Evolutionary conservation across 2,329 filamentous ascomycete genomes (phyloP), one percentile per base, ranked within the genome.

Genomic region (Colletotrichum tamarilloi): DNA sequence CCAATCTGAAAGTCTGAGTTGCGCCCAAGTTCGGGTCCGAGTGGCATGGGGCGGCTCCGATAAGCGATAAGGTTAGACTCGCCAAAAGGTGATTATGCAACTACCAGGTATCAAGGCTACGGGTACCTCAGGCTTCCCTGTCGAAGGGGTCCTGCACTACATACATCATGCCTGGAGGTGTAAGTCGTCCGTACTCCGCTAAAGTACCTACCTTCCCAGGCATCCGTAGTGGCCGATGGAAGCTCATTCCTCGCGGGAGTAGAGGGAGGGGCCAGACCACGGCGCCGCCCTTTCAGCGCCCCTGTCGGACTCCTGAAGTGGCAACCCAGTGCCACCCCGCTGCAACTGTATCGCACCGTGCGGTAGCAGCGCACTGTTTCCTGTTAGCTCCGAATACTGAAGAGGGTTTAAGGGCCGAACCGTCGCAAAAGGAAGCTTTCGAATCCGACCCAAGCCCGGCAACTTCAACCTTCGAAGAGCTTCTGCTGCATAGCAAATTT

Each of bases 401-500:
- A 6, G 67, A 71, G 71, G 71, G 67, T 69, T 68, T 71, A 65
- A 71, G 71, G 67, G 60, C 71, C 71, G 71, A 71, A 72, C 67
- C 71, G 60, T 73, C 60, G 67, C 56, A 35, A 66, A 68, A 42
- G 67, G 24, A 71, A 73, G 67, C 71, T 71, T 68, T 68, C 67
- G 28, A 64, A 26, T 70, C 35, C 53, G 67, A 65, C 66, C 57
- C 49, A 55, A 67, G 60, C 56, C 71, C 49, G 55, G 62, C 60
- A 60, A 70, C 69, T 59, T 68, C 69, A 70, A 56, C 67, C 56
- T 73, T 73, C 71, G 67, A 73, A 56, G 60, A 70, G 71, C 71
- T 73, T 73, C 71, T 26, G 59, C 60, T 30, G 67, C 71, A 73
- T 58, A 49, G 53, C 38, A 64, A 72, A 64, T 24, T 64, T 71